These are phyloP conservation scores for Verticillium nubilum DNA, from an alignment of 2,329 filamentous ascomycete genomes.

Conservation along the genomic window DNA sequence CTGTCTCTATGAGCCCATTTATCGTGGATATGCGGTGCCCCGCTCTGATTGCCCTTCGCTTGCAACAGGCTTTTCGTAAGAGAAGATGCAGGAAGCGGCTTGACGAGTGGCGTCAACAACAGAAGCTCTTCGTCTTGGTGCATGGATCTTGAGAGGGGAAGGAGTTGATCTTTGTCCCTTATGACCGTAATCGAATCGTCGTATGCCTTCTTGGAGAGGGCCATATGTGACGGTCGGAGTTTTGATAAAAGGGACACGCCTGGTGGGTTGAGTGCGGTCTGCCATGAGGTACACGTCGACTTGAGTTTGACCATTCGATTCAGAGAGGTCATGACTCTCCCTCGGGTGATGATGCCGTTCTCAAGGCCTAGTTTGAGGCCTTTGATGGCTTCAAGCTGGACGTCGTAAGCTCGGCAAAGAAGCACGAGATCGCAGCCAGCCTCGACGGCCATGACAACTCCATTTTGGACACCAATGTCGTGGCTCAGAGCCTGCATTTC, in stretches of 20 bases:
- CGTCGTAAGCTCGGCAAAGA: conserved; percentile 79
- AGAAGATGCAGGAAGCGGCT: conserved; percentile 84
- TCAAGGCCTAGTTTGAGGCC: conserved; percentile 85
- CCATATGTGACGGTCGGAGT: conserved; percentile 76
- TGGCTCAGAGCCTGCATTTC: conserved; percentile 96
- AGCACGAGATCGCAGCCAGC: conserved; percentile 91
- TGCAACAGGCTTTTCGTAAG: conserved; percentile 68
- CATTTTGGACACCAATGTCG: conserved; percentile 94
- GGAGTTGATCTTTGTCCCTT: conserved; percentile 76
- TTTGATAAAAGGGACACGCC: conserved; percentile 72
- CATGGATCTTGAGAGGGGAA: conserved; percentile 78
- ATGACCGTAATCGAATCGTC: conserved; percentile 91
- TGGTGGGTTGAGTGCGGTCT: conserved; percentile 81
- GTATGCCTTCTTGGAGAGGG: conserved; percentile 79
- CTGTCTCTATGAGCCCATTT: conserved; percentile 53
- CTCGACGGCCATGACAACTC: conserved; percentile 95
- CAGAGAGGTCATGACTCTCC: conserved; percentile 75
- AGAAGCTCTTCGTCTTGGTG: conserved; percentile 85
- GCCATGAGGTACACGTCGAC: conserved; percentile 80
- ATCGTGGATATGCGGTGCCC: conserved; percentile 41
- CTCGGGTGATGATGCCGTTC: conserved; percentile 79
- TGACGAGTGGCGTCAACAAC: conserved; percentile 81
- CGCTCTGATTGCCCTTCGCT: conserved; percentile 32
- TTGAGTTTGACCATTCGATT: conserved; percentile 77
- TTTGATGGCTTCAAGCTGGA: conserved; percentile 87